Conservation (phyloP, 163 green algal species). For the Prototheca wickerhamii region DNA sequence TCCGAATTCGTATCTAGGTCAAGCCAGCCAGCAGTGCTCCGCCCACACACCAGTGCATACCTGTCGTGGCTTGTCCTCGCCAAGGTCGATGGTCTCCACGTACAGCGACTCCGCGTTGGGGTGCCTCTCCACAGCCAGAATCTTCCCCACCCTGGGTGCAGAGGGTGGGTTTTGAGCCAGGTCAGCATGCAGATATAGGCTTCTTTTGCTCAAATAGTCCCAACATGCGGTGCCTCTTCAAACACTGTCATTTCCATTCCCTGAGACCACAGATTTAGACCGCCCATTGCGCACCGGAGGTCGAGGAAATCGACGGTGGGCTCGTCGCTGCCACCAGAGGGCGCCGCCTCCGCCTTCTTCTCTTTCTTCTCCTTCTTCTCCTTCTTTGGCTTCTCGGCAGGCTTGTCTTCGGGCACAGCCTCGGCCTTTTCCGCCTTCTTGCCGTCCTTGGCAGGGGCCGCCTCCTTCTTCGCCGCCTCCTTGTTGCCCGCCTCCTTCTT, state of each 20-base stretch:
- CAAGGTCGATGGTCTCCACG: slow-evolving; percentile 94
- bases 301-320: slow-evolving; percentile 58
- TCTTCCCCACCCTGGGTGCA: slow-evolving; percentile 53
- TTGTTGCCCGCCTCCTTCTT: slow-evolving; percentile 11
- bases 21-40: neutral
- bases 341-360: slow-evolving; percentile 19
- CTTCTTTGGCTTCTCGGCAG: slow-evolving; percentile 32
- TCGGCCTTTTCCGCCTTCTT: slow-evolving; percentile 12
- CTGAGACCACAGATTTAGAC: no score
- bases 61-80: slow-evolving; percentile 74
- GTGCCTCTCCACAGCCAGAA: slow-evolving; percentile 59
- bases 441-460: neutral
- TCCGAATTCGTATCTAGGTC: neutral
- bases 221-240: no score
- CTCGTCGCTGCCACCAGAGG: slow-evolving; percentile 13
- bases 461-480: slow-evolving; percentile 5
- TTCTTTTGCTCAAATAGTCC: neutral
- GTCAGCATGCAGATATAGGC: neutral
- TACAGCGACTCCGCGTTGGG: slow-evolving; percentile 86
- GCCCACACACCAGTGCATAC: slow-evolving; percentile 17
- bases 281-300: slow-evolving; percentile 40
- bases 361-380: slow-evolving; percentile 36
- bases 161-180: slow-evolving; percentile 1
- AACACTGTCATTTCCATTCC: no score
- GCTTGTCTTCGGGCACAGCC: slow-evolving; percentile 6